These are phyloP conservation scores for Euptelea pleiosperma DNA, from an alignment of 164 flowering plant genomes.

Conservation along the genomic window DNA sequence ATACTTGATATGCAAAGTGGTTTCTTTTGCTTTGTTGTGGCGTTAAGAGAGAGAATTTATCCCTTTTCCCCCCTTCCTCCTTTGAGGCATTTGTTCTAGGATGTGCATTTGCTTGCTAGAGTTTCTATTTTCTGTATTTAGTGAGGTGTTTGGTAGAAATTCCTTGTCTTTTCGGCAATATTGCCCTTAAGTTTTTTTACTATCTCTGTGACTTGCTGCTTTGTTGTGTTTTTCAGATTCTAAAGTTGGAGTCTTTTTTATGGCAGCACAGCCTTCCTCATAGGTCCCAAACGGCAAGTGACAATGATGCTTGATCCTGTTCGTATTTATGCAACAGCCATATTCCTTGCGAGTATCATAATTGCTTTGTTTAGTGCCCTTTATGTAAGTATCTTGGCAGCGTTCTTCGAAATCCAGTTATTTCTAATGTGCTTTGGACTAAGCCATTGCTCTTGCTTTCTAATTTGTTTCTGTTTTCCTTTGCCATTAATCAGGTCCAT, in stretches of 20 bases:
- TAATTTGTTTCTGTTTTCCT: neutral
- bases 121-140: neutral
- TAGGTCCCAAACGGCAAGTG: constrained; percentile 88
- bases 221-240: constrained; percentile 25
- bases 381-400: constrained; percentile 54
- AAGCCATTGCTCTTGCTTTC: constrained; percentile 1
- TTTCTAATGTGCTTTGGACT: neutral
- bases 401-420: neutral
- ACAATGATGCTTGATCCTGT: constrained; percentile 97
- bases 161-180: neutral
- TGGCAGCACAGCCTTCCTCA: constrained; percentile 96
- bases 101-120: no score
- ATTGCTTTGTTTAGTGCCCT: constrained; percentile 83
- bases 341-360: constrained; percentile 73
- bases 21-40: neutral
- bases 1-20: no score
- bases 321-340: constrained; percentile 87
- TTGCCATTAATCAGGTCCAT: constrained; percentile 50
- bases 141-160: neutral
- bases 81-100: no score
- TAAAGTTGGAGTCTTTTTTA: constrained; percentile 47
- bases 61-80: no score
- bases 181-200: neutral
- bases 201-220: constrained; percentile 10
- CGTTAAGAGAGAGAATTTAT: neutral